Evolutionary conservation across 2,329 filamentous ascomycete species (phyloP).

Genomic region (Fusarium palustre): DNA sequence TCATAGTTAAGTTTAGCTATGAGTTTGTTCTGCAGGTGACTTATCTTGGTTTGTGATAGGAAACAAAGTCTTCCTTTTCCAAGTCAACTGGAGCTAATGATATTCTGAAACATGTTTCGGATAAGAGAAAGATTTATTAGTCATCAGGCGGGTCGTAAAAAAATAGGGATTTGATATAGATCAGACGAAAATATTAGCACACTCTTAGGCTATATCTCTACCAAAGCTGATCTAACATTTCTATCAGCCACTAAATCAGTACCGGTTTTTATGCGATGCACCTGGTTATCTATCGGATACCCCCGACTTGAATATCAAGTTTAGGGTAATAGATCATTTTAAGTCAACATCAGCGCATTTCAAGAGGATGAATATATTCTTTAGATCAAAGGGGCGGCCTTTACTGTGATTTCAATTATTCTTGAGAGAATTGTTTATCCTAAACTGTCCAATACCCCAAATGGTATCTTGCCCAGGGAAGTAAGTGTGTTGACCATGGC

Average conservation of each 20-base stretch:
- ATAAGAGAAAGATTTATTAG: not conserved
- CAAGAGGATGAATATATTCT: not conserved
- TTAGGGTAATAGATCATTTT: not conserved
- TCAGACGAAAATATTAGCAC: too few species aligned
- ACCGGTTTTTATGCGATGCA: too few species aligned
- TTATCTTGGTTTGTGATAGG: not conserved
- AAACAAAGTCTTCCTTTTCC: not conserved
- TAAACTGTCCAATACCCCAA: not conserved
- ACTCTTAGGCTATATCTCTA: too few species aligned
- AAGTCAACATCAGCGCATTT: not conserved
- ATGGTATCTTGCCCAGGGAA: too few species aligned
- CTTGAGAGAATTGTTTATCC: not conserved
- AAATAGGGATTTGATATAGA: too few species aligned
- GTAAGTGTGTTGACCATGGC: too few species aligned
- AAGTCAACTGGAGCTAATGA: not conserved
- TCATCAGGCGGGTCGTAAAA: too few species aligned
- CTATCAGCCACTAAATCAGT: too few species aligned
- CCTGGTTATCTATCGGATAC: not conserved
- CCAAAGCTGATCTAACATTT: too few species aligned
- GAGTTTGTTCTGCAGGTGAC: not conserved
- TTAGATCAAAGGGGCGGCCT: not conserved
- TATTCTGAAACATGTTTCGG: not conserved
- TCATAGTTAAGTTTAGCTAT: not conserved
- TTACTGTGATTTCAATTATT: not conserved
- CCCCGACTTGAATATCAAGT: not conserved